These are phyloP conservation scores for Lentinus brumalis DNA, from an alignment of 768 basidiomycete genomes.

Conservation along the genomic window DNA sequence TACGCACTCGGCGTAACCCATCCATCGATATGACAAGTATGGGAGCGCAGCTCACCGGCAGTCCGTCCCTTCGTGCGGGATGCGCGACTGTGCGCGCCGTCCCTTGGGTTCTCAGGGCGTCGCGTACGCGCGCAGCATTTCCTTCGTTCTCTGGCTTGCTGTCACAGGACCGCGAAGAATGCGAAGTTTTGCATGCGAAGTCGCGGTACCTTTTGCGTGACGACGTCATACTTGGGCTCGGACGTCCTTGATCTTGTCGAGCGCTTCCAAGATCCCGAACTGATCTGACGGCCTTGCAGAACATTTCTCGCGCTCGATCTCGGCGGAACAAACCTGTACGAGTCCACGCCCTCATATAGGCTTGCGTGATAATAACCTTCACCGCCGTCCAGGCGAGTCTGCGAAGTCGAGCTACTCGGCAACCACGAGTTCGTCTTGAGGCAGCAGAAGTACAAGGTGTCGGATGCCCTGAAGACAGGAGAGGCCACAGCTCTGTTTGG, in stretches of 20 bases:
- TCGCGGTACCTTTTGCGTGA: not conserved
- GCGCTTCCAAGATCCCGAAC: not conserved
- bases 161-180: slow-evolving; percentile 2
- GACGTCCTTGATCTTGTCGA: not conserved
- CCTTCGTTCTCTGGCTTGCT: not conserved
- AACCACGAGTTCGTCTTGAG: slow-evolving; percentile 86
- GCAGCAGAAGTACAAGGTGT: slow-evolving; percentile 97
- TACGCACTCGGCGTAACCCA: slow-evolving; percentile 11
- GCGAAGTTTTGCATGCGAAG: not conserved
- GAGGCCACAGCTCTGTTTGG: slow-evolving; percentile 88
- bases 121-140: not conserved
- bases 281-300: slow-evolving; percentile 40
- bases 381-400: slow-evolving; percentile 70
- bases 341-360: slow-evolving; percentile 11
- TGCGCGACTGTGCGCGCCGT: not conserved
- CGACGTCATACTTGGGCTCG: not conserved
- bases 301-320: slow-evolving; percentile 96
- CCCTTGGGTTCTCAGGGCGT: not conserved
- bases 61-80: not conserved
- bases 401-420: slow-evolving; percentile 90
- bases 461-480: slow-evolving; percentile 90
- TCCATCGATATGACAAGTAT: slow-evolving; percentile 13
- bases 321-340: slow-evolving; percentile 96
- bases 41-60: slow-evolving; percentile 14
- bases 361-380: not conserved